These are phyloP conservation scores for Aspergillus ustus DNA, from an alignment of 2,329 filamentous ascomycete genomes.

Conservation along the genomic window DNA sequence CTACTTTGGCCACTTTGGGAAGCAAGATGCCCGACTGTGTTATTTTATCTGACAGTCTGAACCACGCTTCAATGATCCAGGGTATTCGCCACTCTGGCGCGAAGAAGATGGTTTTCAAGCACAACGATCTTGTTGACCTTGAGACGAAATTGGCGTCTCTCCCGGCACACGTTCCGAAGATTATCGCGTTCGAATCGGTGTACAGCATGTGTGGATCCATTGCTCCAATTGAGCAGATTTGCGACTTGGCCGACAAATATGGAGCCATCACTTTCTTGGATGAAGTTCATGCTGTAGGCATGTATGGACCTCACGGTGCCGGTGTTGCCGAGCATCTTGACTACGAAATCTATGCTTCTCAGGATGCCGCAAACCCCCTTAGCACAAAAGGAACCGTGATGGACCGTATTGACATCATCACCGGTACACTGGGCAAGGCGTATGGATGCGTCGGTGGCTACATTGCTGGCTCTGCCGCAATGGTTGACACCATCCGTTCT, in stretches of 20 bases:
- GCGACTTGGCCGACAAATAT: conserved; percentile 95
- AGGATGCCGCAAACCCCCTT: conserved; percentile 59
- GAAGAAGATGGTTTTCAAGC: conserved; percentile 97
- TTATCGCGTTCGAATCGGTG: conserved; percentile 97
- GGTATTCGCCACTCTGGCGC: conserved; percentile 97
- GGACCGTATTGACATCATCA: conserved; percentile 98
- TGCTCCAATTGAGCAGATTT: conserved; percentile 93
- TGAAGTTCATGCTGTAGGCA: conserved; percentile 97
- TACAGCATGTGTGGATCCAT: conserved; percentile 99
- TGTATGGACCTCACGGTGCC: conserved; percentile 96
- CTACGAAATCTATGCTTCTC: conserved; percentile 80
- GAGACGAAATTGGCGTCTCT: conserved; percentile 91
- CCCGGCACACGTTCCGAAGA: conserved; percentile 85
- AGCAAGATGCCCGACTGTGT: conserved; percentile 96
- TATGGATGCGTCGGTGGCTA: conserved; percentile 98
- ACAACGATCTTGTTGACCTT: conserved; percentile 92
- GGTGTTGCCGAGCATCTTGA: conserved; percentile 98
- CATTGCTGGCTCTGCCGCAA: conserved; percentile 83
- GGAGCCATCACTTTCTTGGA: conserved; percentile 97
- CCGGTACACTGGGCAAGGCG: conserved; percentile 93
- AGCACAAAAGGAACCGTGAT: conserved; percentile 75
- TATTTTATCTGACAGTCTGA: conserved; percentile 95
- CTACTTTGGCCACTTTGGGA: conserved; percentile 92
- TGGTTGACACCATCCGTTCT: conserved; percentile 92
- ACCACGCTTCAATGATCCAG: conserved; percentile 99